Evolutionary conservation across 768 basidiomycete species (phyloP).

Genomic region (Paxillus ammoniavirescens): DNA sequence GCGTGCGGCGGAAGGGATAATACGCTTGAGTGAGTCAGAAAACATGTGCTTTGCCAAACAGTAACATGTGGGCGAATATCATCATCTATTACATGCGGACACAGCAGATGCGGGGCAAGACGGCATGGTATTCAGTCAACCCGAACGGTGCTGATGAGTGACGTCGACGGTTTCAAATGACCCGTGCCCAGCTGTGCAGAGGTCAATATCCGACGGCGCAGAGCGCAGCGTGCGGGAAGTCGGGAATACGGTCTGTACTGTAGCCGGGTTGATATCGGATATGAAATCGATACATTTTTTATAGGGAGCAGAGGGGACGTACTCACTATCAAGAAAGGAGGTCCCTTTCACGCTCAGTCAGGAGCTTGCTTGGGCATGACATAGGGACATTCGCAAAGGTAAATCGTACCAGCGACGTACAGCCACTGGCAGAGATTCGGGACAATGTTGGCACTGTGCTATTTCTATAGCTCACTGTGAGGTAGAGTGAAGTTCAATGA

Average conservation of each 20-base stretch:
- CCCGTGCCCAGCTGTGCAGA: neutral
- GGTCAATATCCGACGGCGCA: neutral
- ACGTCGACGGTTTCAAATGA: constrained; percentile 12
- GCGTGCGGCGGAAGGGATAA: constrained; percentile 2
- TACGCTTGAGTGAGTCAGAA: neutral
- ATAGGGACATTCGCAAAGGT: constrained; percentile 15
- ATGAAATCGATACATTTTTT: constrained; percentile 2
- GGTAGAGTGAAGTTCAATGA: neutral
- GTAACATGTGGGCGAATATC: neutral
- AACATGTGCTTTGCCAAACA: constrained; percentile 7
- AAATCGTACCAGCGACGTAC: constrained; percentile 21
- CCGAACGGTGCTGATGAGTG: constrained; percentile 10
- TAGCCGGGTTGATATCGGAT: constrained; percentile 14
- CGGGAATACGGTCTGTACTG: constrained; percentile 1
- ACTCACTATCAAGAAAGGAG: neutral
- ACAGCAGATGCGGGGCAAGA: neutral
- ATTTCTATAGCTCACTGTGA: neutral
- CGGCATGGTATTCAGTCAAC: neutral
- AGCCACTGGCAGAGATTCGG: constrained; percentile 17
- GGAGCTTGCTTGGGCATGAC: neutral
- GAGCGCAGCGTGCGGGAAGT: neutral
- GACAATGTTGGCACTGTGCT: neutral
- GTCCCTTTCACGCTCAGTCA: neutral
- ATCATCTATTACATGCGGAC: neutral
- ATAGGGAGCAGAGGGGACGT: neutral